These are phyloP conservation scores for Orbilia brochopaga DNA, from an alignment of 2,329 filamentous ascomycete genomes.

Conservation along the genomic window DNA sequence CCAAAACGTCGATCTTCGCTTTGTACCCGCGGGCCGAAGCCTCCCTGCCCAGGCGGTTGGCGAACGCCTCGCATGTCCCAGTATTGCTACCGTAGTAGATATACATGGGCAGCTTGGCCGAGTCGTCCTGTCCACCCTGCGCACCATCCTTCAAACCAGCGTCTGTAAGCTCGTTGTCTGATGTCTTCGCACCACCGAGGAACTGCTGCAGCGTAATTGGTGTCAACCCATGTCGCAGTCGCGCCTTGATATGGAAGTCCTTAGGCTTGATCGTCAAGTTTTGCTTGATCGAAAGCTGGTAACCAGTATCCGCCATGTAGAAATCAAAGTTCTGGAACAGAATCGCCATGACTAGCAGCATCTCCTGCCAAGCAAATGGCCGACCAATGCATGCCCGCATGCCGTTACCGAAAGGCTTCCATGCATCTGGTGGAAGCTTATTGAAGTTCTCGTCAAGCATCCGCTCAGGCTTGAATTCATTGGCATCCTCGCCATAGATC, in stretches of 20 bases:
- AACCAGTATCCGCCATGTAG: slow-evolving; percentile 67
- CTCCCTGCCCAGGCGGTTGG: slow-evolving; percentile 68
- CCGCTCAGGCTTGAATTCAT: slow-evolving; percentile 72
- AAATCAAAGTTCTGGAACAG: slow-evolving; percentile 76
- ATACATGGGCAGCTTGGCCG: slow-evolving; percentile 63
- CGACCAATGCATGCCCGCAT: slow-evolving; percentile 74
- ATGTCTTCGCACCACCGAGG: slow-evolving; percentile 51
- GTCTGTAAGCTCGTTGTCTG: slow-evolving; percentile 26
- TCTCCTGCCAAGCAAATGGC: slow-evolving; percentile 77
- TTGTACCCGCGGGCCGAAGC: slow-evolving; percentile 67
- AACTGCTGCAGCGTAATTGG: slow-evolving; percentile 59
- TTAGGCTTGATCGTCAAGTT: slow-evolving; percentile 70
- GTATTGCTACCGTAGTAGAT: slow-evolving; percentile 76
- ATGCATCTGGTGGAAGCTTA: slow-evolving; percentile 67
- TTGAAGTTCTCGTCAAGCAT: slow-evolving; percentile 74
- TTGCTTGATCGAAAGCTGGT: slow-evolving; percentile 64
- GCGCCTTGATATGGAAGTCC: slow-evolving; percentile 68
- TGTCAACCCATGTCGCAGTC: slow-evolving; percentile 63
- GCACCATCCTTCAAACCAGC: slow-evolving; percentile 42
- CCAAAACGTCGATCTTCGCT: slow-evolving; percentile 65
- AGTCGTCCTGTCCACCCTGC: slow-evolving; percentile 31
- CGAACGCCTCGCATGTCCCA: slow-evolving; percentile 75
- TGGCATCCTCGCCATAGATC: slow-evolving; percentile 70
- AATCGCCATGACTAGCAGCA: slow-evolving; percentile 67
- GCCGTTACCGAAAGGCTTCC: slow-evolving; percentile 79